Conservation (phyloP, 345 rosid genomes). For the Aquilaria malaccensis region DNA sequence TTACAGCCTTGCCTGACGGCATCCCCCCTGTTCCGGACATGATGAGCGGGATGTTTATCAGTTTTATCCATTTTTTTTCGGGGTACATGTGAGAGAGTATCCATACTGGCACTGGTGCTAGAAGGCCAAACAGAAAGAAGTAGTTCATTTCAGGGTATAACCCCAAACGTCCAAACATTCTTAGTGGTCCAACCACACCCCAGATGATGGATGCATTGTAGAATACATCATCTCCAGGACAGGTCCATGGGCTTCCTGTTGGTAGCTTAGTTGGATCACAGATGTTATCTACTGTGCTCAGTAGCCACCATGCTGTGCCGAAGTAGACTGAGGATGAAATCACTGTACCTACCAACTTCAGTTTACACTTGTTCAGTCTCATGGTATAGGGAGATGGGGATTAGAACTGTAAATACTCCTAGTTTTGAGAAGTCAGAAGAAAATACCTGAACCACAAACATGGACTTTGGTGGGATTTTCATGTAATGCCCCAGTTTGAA, state of each 20-base stretch:
- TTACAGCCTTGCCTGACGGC: conserved; percentile 28
- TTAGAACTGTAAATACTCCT: too few species aligned
- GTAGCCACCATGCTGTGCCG: conserved; percentile 49
- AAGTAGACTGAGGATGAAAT: conserved; percentile 38
- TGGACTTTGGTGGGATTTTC: conserved; percentile 54
- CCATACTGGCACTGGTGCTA: conserved; percentile 42
- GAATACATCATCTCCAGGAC: conserved; percentile 37
- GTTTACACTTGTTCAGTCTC: neutral
- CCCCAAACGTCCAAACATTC: conserved; percentile 42
- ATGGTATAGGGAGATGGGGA: neutral
- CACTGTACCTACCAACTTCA: conserved; percentile 34
- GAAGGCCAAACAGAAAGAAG: conserved; percentile 44
- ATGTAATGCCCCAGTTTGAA: conserved; percentile 59
- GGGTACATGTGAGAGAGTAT: conserved; percentile 29
- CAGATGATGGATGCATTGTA: conserved; percentile 56
- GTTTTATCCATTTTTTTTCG: conserved; percentile 30
- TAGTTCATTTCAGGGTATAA: conserved; percentile 40
- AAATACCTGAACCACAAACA: conserved; percentile 47
- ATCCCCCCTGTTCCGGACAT: conserved; percentile 22
- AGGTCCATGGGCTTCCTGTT: conserved; percentile 49
- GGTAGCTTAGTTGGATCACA: conserved; percentile 29
- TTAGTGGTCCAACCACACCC: conserved; percentile 45
- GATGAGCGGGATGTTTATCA: conserved; percentile 34
- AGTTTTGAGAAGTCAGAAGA: neutral
- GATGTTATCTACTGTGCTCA: conserved; percentile 30